Base-by-base conservation (phyloP, 75 land plant genomes). In the Sequoia sempervirens region DNA sequence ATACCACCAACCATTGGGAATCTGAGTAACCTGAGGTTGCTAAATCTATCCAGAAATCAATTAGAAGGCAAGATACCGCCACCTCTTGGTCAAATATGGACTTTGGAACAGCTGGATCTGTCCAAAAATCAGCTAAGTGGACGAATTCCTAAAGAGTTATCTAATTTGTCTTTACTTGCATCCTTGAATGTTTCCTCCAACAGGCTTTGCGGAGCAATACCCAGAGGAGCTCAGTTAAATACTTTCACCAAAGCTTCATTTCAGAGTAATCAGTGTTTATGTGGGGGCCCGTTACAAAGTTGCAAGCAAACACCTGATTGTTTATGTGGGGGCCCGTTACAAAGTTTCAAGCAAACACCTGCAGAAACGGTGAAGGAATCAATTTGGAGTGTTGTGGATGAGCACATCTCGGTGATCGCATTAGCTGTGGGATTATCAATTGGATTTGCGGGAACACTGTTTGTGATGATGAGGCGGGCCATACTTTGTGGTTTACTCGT, bases 31-130 rank as follows among this genome's bases (percentile, higher is more conserved):
- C n/a, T 86, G 38, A 2, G 4, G 0, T 66, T 3, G 11, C 46
- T 83, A 37, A 83, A 83, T 83, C 76, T 83, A 20, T 83, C 84
- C 20, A 36, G 26, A n/a, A 83, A 83, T 43, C 75, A 36, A 7
- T 61, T 83, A 37, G 41, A 45, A 40, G 84, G 84, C 9, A 23
- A 37, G 41, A 72, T 83, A 36, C 79, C 84, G 11, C n/a, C 26
- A 53, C 10, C 36, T 15, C 50, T 81, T 53, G 66, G n/a, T 3
- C 45, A 81, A 0, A 26, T 53, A 5, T 56, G 10, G 0, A 0
- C 0, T 0, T 50, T 81, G 53, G 52, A 81, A 23, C 5, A 1
- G 23, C 28, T 81, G 82, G 82, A 81, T 81, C 53, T 81, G 26
- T 81, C 82, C 12, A 0, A 52, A 10, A 81, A 81, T 81, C 13